Evolutionary conservation across 306 rosid genomes (phyloP).

Genomic region (Astragalus membranaceus): DNA sequence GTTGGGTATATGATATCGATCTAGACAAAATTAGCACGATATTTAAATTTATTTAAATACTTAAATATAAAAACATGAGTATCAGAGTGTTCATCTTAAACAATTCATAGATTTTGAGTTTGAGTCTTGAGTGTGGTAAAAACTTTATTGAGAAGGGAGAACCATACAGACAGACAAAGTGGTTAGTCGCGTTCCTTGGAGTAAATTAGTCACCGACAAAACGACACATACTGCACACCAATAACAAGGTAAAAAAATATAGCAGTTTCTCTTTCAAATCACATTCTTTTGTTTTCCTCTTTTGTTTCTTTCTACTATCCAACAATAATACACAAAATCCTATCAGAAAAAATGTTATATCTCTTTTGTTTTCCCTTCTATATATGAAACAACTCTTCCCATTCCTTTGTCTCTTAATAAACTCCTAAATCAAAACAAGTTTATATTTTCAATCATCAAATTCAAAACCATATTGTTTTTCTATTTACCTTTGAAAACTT

Average conservation of each 20-base stretch:
- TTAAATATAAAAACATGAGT: too few species aligned
- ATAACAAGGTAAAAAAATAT: too few species aligned
- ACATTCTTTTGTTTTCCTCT: constrained; percentile 8
- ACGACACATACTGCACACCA: too few species aligned
- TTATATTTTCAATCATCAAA: constrained; percentile 21
- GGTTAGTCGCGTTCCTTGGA: too few species aligned
- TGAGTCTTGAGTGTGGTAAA: too few species aligned
- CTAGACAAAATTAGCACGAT: too few species aligned
- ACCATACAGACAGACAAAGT: too few species aligned
- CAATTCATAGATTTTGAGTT: not conserved
- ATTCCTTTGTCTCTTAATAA: constrained; percentile 17
- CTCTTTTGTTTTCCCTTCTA: constrained; percentile 10
- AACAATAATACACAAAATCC: constrained; percentile 28
- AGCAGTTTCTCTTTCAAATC: constrained; percentile 1
- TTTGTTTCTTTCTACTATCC: constrained; percentile 36
- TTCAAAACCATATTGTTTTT: constrained; percentile 4
- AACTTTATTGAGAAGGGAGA: too few species aligned
- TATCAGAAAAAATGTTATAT: constrained; percentile 22
- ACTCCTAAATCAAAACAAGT: constrained; percentile 25
- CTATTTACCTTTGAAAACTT: not conserved
- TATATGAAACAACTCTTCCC: not conserved
- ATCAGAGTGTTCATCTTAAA: too few species aligned
- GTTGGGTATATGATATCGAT: too few species aligned
- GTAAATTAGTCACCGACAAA: too few species aligned
- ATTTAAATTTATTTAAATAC: too few species aligned